Percentiles rank a stretch among this genome's conserved stretches.
These are phyloP conservation scores for Boletus reticuloceps DNA, from an alignment of 768 basidiomycete genomes.

Conservation along the genomic window DNA sequence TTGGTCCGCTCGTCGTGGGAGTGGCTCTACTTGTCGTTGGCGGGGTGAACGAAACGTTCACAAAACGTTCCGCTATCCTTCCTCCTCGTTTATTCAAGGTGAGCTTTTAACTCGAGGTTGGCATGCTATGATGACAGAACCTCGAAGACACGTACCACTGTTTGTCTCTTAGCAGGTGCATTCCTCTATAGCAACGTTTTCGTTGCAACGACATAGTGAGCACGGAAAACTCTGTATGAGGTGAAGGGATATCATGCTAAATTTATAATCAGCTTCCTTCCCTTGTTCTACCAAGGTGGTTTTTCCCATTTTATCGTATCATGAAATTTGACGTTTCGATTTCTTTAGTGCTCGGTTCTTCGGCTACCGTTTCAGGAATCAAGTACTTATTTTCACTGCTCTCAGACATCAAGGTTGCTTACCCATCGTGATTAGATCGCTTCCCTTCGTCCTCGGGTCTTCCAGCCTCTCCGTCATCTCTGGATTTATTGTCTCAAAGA, in stretches of 20 bases:
- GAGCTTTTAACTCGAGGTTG: not conserved
- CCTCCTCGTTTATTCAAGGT: slow-evolving; percentile 75
- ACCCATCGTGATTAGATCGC: slow-evolving; percentile 56
- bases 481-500: slow-evolving; percentile 44
- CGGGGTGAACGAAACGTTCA: slow-evolving; percentile 56
- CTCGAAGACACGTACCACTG: slow-evolving; percentile 64
- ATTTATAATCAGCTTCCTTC: slow-evolving; percentile 48
- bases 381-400: slow-evolving; percentile 49
- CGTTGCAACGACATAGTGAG: slow-evolving; percentile 41
- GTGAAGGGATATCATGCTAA: not conserved
- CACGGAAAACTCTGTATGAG: not conserved
- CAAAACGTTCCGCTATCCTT: slow-evolving; percentile 64
- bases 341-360: slow-evolving; percentile 54
- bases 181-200: slow-evolving; percentile 65
- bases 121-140: not conserved
- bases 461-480: too few relatives aligned
- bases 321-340: not conserved
- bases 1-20: slow-evolving; percentile 57
- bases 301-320: not conserved
- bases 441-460: slow-evolving; percentile 53
- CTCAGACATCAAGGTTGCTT: slow-evolving; percentile 53
- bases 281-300: slow-evolving; percentile 63
- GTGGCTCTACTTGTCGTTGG: slow-evolving; percentile 46
- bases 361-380: slow-evolving; percentile 69
- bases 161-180: slow-evolving; percentile 48